These are phyloP conservation scores for Coemansia sp. DNA, from an alignment of 192 early-diverging fungal genomes.

Conservation along the genomic window DNA sequence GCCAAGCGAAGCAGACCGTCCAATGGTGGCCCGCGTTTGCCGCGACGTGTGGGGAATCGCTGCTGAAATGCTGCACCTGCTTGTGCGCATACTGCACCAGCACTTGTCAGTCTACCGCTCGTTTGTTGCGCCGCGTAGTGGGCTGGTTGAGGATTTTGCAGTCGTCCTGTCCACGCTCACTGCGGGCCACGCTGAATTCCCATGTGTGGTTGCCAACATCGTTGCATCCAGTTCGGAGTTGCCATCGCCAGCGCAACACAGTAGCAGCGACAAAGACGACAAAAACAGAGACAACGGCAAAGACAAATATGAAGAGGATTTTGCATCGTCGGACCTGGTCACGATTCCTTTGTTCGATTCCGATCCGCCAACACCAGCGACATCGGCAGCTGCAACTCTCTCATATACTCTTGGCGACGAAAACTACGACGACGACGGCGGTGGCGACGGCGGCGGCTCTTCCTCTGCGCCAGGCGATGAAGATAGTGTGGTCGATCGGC, in stretches of 20 bases:
- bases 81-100: conserved; percentile 22
- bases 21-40: conserved; percentile 10
- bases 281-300: no score
- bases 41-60: conserved; percentile 45
- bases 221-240: not conserved
- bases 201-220: not conserved
- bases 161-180: conserved; percentile 4
- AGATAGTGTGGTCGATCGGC: conserved; percentile 17
- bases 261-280: not conserved
- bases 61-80: conserved; percentile 20
- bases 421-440: no score
- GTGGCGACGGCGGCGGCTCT: no score
- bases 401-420: not conserved
- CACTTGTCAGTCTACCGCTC: conserved; percentile 1
- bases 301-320: not conserved
- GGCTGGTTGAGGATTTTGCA: conserved; percentile 14
- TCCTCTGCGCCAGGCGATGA: not conserved
- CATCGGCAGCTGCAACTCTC: no score
- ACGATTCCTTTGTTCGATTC: conserved; percentile 6
- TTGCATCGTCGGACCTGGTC: not conserved
- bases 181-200: not conserved
- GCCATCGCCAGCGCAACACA: not conserved
- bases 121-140: conserved; percentile 9
- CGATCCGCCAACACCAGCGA: not conserved
- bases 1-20: not conserved